A percentile compares a stretch with the other conserved stretches of the same genome.
These are phyloP conservation scores for Trypanosoma vivax DNA, from an alignment of 208 protist species.

Conservation along the genomic window DNA sequence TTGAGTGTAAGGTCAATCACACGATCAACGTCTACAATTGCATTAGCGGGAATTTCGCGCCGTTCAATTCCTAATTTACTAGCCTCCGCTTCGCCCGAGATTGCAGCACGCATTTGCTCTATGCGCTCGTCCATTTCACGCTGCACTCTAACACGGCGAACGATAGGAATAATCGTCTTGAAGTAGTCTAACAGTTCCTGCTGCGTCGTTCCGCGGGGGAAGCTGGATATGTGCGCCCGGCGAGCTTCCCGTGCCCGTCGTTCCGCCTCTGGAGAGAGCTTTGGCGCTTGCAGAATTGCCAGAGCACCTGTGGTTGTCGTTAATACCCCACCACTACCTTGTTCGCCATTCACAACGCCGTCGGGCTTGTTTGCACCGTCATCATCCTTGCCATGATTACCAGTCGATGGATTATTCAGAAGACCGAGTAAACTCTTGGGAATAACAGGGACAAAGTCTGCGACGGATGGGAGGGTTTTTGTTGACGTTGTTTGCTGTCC, in stretches of 20 bases:
- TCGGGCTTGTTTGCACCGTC: background rate
- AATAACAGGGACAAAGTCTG: conserved; percentile 60
- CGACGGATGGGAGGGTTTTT: conserved; percentile 48
- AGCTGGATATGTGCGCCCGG: conserved; percentile 75
- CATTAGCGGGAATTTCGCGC: conserved; percentile 57
- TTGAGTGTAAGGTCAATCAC: conserved; percentile 51
- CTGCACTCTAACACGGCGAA: conserved; percentile 64
- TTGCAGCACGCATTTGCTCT: conserved; percentile 4
- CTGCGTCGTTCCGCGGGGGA: conserved; percentile 43
- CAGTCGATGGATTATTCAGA: conserved; percentile 11
- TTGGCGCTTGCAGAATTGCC: conserved; percentile 54
- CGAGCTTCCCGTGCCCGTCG: conserved; percentile 58
- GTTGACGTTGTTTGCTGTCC: conserved; percentile 6
- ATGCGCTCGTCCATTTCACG: conserved; percentile 54
- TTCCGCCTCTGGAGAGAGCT: conserved; percentile 60
- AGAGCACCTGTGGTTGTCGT: conserved; percentile 22
- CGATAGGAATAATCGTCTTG: conserved; percentile 52
- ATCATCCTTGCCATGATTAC: background rate
- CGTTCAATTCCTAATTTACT: conserved; percentile 31
- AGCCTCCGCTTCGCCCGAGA: conserved; percentile 6
- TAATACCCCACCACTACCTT: conserved; percentile 4
- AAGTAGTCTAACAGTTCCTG: conserved; percentile 72
- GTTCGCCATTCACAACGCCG: background rate
- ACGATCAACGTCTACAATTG: conserved; percentile 48
- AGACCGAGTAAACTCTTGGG: conserved; percentile 25